Evolutionary conservation across 805 yeast species (phyloP).

Genomic region (Wickerhamomyces ciferrii): DNA sequence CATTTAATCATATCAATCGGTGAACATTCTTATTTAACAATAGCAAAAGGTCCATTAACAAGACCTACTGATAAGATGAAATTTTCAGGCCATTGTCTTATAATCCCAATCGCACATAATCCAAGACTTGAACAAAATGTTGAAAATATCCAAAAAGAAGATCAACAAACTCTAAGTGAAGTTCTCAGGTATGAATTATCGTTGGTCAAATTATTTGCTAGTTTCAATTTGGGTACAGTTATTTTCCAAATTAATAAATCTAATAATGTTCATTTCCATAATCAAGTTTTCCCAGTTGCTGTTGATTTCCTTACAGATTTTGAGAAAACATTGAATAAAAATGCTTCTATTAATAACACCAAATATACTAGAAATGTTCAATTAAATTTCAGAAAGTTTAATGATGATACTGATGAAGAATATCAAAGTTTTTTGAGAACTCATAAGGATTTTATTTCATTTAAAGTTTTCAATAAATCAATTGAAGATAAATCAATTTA

Average conservation of each 20-base stretch:
- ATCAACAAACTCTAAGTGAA: constrained; percentile 36
- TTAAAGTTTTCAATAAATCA: constrained; percentile 29
- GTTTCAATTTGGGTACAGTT: constrained; percentile 44
- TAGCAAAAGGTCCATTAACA: constrained; percentile 84
- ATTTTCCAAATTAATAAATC: constrained; percentile 66
- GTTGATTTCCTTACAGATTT: constrained; percentile 37
- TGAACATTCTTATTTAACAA: constrained; percentile 57
- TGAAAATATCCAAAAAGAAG: constrained; percentile 17
- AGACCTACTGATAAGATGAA: constrained; percentile 39
- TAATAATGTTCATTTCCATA: constrained; percentile 67
- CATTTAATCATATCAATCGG: constrained; percentile 82
- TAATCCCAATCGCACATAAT: constrained; percentile 74
- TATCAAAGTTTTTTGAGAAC: constrained; percentile 24
- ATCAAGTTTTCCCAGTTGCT: constrained; percentile 72
- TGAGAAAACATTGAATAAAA: constrained; percentile 39
- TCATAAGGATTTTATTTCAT: constrained; percentile 21
- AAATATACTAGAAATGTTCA: constrained; percentile 36
- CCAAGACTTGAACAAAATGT: constrained; percentile 33
- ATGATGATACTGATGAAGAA: constrained; percentile 17
- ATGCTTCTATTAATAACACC: constrained; percentile 40
- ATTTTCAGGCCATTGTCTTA: constrained; percentile 77
- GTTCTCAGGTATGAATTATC: constrained; percentile 39
- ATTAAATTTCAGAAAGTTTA: constrained; percentile 35
- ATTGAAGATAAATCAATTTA: constrained; percentile 24
- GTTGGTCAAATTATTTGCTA: constrained; percentile 39